Evolutionary conservation across 345 rosid species (phyloP).

Genomic region (Populus pruinosa): DNA sequence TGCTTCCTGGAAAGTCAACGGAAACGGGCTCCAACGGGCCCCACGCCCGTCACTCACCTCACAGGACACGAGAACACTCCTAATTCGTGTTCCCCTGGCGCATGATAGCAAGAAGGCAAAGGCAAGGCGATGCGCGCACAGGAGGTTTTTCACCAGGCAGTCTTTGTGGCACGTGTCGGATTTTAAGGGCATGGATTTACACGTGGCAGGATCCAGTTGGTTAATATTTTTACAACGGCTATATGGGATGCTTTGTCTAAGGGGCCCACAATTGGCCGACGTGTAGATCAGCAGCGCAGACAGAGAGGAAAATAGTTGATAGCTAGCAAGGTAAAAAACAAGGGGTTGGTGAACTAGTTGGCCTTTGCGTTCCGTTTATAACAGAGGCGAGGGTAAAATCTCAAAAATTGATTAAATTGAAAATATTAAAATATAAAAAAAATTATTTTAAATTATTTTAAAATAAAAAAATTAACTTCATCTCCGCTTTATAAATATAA

Average conservation of each 20-base stretch:
- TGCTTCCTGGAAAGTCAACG: slow-evolving; percentile 22
- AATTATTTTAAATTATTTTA: too few species aligned
- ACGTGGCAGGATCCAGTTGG: slow-evolving; percentile 19
- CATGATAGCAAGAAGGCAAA: slow-evolving; percentile 13
- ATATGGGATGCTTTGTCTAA: background rate
- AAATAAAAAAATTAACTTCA: background rate
- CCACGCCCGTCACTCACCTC: slow-evolving; percentile 13
- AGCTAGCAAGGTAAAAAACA: background rate
- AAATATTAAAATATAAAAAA: too few species aligned
- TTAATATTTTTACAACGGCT: slow-evolving; percentile 14
- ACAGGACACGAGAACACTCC: background rate
- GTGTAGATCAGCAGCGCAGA: slow-evolving; percentile 1
- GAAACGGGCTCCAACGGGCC: slow-evolving; percentile 7
- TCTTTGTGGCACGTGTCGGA: slow-evolving; percentile 20
- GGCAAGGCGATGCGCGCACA: background rate
- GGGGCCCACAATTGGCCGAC: slow-evolving; percentile 26
- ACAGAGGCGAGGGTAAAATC: too few species aligned
- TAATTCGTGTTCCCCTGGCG: slow-evolving; percentile 10
- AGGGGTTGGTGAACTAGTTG: background rate
- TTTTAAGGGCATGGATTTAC: background rate
- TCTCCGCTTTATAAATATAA: too few species aligned
- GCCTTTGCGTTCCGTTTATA: background rate
- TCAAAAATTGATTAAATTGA: too few species aligned
- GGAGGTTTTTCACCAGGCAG: background rate
- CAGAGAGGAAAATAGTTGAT: background rate